Conservation (phyloP, 331 rosid genomes). For the Rhamnella rubrinervis region DNA sequence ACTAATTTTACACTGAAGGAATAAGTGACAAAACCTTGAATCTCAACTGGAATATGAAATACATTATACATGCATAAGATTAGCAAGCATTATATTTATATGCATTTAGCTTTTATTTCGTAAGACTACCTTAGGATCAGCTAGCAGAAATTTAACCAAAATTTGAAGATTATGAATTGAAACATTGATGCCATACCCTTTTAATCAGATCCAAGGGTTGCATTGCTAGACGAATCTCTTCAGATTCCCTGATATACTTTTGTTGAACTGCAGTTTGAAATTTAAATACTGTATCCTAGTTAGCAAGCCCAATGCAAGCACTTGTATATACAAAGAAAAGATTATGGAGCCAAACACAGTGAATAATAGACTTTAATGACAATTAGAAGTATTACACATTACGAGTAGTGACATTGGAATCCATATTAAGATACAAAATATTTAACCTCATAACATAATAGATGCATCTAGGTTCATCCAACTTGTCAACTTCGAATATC, state of each 20-base stretch:
- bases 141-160: constrained; percentile 11
- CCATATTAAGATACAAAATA: no score
- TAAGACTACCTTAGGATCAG: constrained; percentile 10
- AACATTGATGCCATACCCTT: constrained; percentile 42
- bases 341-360: constrained; percentile 4
- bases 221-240: constrained; percentile 87
- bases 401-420: not conserved
- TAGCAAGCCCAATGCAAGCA: not conserved
- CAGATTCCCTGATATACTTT: constrained; percentile 65
- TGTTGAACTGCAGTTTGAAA: constrained; percentile 64
- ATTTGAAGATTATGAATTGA: constrained; percentile 14
- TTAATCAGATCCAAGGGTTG: constrained; percentile 80
- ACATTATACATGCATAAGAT: not conserved
- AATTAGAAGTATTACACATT: constrained; percentile 2
- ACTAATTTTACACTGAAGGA: not conserved
- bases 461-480: no score
- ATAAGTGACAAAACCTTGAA: not conserved
- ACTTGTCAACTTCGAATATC: no score
- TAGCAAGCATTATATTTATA: not conserved
- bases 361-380: constrained; percentile 14
- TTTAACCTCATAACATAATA: no score
- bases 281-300: constrained; percentile 3
- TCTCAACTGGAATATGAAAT: no score
- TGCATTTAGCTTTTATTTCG: not conserved
- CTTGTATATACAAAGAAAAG: not conserved